Evolutionary conservation across 257 asterid species (phyloP), one percentile per base, ranked within the genome.

Genomic region (Cruciata laevipes): DNA sequence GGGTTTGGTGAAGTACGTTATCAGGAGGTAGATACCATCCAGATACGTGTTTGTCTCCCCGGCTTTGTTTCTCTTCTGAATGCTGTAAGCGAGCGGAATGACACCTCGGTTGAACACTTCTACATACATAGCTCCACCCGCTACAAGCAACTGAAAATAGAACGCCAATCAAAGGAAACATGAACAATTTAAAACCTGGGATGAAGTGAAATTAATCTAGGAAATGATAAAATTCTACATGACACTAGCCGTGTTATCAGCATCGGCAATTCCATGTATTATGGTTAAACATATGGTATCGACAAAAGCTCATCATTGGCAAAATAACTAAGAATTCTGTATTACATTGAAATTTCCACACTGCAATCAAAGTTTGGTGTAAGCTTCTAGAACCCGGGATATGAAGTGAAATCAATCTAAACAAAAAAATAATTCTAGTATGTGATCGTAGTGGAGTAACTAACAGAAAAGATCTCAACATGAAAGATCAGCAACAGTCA

Each of bases 91-190:
- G 12, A 90, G 89, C 3, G 99, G 99, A 76, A 94, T 88, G 49
- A 94, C 95, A 9, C 99, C 99, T 67, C 97, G 80, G 75, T 94
- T 94, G 88, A 86, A 90, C 73, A 94, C 95, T 74, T 90, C 97
- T 47, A 88, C 89, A n/a, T 94, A 88, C 99, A 90, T 88, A 3
- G 92, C 96, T 4, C 99, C 99, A 68, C 97, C 99, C 17, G 97
- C 96, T 27, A 90, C 91, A 10, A 90, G 86, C 89, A 90, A 76
- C 99, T 94, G 86, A 73, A 69, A 25, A 13, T 35, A 53, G 68
- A 70, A 67, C 25, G 58, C 17, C 25, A 47, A n/a, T 8, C 32
- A 61, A 23, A 17, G 23, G 56, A 12, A 58, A 53, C 18, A 24
- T 3, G 27, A 24, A 25, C 21, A 37, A 18, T 9, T 16, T 9